These are phyloP conservation scores for Phaeolepiota aurea DNA, from an alignment of 768 basidiomycete species.

Conservation along the genomic window DNA sequence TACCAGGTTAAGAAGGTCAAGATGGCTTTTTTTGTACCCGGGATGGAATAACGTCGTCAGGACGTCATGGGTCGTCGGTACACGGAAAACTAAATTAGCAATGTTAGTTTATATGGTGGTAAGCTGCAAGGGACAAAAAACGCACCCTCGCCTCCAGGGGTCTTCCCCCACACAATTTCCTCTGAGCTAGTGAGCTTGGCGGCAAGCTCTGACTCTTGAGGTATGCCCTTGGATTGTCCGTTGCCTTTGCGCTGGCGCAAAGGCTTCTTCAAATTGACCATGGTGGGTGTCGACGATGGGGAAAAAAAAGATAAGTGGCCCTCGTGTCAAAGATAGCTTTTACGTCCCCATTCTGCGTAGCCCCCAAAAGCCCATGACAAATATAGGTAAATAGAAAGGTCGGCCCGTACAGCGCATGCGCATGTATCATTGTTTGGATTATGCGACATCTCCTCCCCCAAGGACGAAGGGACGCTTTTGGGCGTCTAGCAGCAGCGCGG, in stretches of 20 bases:
- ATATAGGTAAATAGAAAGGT: conserved; percentile 9
- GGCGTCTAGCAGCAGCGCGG: neutral
- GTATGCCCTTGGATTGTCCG: conserved; percentile 3
- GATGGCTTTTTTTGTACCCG: conserved; percentile 74
- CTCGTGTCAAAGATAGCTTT: neutral
- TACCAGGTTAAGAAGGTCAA: conserved; percentile 80
- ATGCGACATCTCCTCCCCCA: no score
- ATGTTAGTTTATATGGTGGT: neutral
- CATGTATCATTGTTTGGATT: neutral
- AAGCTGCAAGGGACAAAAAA: conserved; percentile 12
- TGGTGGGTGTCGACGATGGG: conserved; percentile 8
- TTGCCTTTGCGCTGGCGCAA: conserved; percentile 24
- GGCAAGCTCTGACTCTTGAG: neutral
- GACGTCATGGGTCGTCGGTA: conserved; percentile 89
- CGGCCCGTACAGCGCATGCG: neutral
- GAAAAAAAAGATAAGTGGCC: conserved; percentile 4
- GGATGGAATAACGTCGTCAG: conserved; percentile 82
- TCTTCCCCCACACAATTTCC: conserved; percentile 86
- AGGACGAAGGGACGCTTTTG: neutral
- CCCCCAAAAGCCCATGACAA: conserved; percentile 10
- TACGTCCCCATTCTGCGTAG: no score
- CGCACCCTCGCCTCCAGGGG: conserved; percentile 70
- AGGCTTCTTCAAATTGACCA: conserved; percentile 16
- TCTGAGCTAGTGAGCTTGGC: conserved; percentile 16
- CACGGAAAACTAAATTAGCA: conserved; percentile 65